These are phyloP conservation scores for Pinus taeda DNA, from an alignment of 75 land plant species.

Conservation along the genomic window DNA sequence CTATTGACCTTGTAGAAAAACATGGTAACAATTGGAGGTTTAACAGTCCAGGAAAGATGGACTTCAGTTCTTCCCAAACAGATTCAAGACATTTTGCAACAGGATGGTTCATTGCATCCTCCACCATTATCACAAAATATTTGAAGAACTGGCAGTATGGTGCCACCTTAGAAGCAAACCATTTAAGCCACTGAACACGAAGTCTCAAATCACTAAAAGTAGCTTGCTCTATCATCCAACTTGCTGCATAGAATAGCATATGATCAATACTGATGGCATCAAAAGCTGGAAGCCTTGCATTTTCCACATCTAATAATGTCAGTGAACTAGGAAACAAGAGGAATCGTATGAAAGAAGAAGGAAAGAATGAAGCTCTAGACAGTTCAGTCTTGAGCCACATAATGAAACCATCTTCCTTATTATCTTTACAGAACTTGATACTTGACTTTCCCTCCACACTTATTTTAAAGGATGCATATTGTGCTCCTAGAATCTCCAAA, in stretches of 20 bases:
- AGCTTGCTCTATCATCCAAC: slow-evolving; percentile 86
- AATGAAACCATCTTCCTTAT: slow-evolving; percentile 8
- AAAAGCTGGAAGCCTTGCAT: slow-evolving; percentile 1
- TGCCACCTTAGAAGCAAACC: slow-evolving; percentile 29
- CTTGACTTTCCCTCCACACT: slow-evolving; percentile 1
- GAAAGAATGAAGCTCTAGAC: slow-evolving; percentile 18
- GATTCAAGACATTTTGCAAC: slow-evolving; percentile 34
- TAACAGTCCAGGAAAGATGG: not conserved
- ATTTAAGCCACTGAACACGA: slow-evolving; percentile 60
- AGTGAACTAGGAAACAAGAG: slow-evolving; percentile 38
- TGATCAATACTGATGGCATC: slow-evolving; percentile 26
- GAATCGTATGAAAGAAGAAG: slow-evolving; percentile 21
- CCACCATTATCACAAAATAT: slow-evolving; percentile 25
- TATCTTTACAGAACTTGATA: not conserved
- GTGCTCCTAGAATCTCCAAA: slow-evolving; percentile 59
- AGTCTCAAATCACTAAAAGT: slow-evolving; percentile 44
- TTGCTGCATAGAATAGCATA: slow-evolving; percentile 64
- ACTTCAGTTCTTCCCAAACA: slow-evolving; percentile 13
- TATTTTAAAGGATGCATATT: slow-evolving; percentile 34
- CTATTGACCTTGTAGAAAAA: slow-evolving; percentile 7
- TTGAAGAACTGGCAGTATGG: slow-evolving; percentile 37
- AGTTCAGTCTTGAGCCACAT: slow-evolving; percentile 5
- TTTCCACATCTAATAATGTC: not conserved
- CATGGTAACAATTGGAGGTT: slow-evolving; percentile 2
- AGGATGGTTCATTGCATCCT: slow-evolving; percentile 45